Percentiles rank a stretch among this genome's conserved stretches.
Conservation (phyloP, 2,329 filamentous ascomycete genomes). For the Rhynchosporium agropyri region DNA sequence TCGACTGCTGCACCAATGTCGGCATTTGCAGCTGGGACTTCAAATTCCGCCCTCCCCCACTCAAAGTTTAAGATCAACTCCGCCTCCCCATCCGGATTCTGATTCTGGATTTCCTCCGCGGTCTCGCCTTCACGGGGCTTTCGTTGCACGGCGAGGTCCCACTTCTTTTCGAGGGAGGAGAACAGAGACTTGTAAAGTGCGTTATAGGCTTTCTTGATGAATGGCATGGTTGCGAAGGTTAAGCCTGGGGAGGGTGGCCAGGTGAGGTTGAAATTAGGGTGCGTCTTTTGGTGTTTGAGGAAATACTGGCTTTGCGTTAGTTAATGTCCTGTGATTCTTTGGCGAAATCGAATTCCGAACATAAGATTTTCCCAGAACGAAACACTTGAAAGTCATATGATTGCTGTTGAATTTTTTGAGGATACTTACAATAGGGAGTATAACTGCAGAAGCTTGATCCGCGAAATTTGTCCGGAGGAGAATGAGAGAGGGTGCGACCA, state of each 20-base stretch:
- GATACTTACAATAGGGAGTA: conserved; percentile 42
- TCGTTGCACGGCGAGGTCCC: conserved; percentile 41
- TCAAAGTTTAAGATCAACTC: conserved; percentile 37
- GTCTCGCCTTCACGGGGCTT: conserved; percentile 42
- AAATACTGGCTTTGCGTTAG: conserved; percentile 37
- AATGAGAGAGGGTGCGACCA: conserved; percentile 69
- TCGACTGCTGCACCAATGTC: neutral
- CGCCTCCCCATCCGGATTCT: conserved; percentile 41
- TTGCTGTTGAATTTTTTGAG: no score
- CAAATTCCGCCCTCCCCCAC: conserved; percentile 20
- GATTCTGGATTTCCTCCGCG: conserved; percentile 42
- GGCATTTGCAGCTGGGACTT: neutral
- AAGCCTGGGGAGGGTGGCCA: conserved; percentile 64
- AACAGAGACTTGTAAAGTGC: conserved; percentile 52
- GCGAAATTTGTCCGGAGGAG: conserved; percentile 66
- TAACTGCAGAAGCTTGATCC: conserved; percentile 48
- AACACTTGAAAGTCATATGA: no score
- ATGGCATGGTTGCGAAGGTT: conserved; percentile 67
- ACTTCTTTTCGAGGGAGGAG: conserved; percentile 37
- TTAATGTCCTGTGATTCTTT: neutral
- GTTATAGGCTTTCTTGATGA: conserved; percentile 65
- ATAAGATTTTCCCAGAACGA: no score
- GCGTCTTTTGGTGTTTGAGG: conserved; percentile 16
- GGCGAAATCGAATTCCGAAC: neutral
- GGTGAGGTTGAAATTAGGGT: conserved; percentile 27